Conservation (phyloP, 345 rosid genomes). For the Excoecaria agallocha region DNA sequence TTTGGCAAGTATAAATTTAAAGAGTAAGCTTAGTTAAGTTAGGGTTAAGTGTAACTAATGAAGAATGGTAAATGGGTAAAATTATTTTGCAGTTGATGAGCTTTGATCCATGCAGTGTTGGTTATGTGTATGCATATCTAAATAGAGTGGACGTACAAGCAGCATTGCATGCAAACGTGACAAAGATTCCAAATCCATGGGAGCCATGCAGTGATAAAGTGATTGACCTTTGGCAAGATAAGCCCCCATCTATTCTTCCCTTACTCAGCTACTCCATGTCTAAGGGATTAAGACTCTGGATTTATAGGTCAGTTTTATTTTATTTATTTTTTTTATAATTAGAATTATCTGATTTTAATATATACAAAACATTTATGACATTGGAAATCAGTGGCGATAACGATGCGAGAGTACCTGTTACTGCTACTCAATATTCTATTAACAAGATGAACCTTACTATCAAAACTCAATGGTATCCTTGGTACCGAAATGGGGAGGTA, state of each 20-base stretch:
- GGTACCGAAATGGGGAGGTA: slow-evolving; percentile 34
- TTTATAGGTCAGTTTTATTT: slow-evolving; percentile 45
- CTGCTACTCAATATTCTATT: slow-evolving; percentile 67
- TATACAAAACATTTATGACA: not conserved
- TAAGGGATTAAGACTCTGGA: slow-evolving; percentile 56
- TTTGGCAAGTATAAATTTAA: no score
- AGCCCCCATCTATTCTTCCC: slow-evolving; percentile 62
- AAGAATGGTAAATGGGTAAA: no score
- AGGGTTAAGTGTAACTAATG: no score
- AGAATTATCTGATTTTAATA: no score
- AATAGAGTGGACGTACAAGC: slow-evolving; percentile 68
- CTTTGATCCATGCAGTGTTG: slow-evolving; percentile 71
- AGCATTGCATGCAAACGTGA: slow-evolving; percentile 79
- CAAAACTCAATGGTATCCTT: slow-evolving; percentile 65
- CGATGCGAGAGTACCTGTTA: slow-evolving; percentile 77
- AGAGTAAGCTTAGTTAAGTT: no score
- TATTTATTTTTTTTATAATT: no score
- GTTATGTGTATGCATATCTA: slow-evolving; percentile 57
- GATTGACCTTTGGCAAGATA: slow-evolving; percentile 47
- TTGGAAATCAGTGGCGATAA: slow-evolving; percentile 60
- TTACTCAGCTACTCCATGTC: slow-evolving; percentile 50
- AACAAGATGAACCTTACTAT: slow-evolving; percentile 52
- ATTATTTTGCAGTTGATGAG: slow-evolving; percentile 30
- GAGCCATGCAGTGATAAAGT: slow-evolving; percentile 59
- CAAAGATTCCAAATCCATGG: slow-evolving; percentile 61